These are phyloP conservation scores for Hemileccinum rubropunctum DNA, from an alignment of 768 basidiomycete species.

Conservation along the genomic window DNA sequence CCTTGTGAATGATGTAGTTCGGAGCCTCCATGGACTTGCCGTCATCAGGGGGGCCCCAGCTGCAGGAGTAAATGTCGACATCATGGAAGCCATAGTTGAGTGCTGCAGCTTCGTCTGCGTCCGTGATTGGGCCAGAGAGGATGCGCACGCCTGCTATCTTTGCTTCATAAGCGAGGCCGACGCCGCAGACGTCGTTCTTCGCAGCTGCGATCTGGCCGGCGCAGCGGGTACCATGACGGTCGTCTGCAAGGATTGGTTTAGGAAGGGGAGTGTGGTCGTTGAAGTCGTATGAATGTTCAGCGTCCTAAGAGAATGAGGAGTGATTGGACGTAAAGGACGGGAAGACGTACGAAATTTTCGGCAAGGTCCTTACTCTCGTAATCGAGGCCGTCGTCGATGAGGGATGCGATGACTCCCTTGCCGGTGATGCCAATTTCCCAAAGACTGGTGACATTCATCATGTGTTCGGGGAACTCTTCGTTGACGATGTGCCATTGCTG, in stretches of 20 bases:
- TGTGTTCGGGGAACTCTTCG: slow-evolving; percentile 72
- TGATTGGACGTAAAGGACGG: background rate
- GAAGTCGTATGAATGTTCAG: slow-evolving; percentile 89
- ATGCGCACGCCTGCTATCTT: slow-evolving; percentile 95
- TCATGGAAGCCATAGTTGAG: slow-evolving; percentile 93
- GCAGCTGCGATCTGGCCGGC: slow-evolving; percentile 94
- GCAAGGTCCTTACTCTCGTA: slow-evolving; percentile 83
- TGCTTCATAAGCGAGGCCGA: slow-evolving; percentile 90
- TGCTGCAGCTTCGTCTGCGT: slow-evolving; percentile 92
- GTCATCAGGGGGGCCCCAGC: slow-evolving; percentile 98
- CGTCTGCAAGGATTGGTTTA: slow-evolving; percentile 82
- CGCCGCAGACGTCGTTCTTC: slow-evolving; percentile 90
- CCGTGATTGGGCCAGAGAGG: slow-evolving; percentile 90
- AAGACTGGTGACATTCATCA: slow-evolving; percentile 89
- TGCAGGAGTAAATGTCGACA: slow-evolving; percentile 89
- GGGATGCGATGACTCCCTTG: slow-evolving; percentile 77
- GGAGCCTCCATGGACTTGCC: slow-evolving; percentile 95
- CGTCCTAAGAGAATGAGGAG: slow-evolving; percentile 51
- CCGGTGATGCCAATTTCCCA: slow-evolving; percentile 94
- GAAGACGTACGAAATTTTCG: slow-evolving; percentile 81
- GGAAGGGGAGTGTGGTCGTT: slow-evolving; percentile 91
- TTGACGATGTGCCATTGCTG: slow-evolving; percentile 97
- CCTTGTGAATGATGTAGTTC: slow-evolving; percentile 85
- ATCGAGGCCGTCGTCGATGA: slow-evolving; percentile 96
- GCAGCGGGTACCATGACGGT: slow-evolving; percentile 97